Base-by-base conservation (phyloP, 2,329 filamentous ascomycete genomes). In the Fusarium equiseti region DNA sequence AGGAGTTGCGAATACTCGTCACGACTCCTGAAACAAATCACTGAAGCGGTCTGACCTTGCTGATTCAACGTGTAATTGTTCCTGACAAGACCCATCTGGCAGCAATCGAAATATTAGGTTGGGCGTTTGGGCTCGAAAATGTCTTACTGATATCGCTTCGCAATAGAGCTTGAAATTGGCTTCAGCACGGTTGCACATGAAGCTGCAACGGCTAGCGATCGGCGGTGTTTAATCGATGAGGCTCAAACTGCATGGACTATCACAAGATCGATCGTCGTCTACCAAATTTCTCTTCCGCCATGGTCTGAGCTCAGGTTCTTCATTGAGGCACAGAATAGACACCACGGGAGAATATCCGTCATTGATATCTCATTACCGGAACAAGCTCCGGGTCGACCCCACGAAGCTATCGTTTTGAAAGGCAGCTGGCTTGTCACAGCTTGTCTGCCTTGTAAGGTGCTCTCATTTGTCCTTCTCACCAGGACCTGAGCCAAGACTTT, bases 171-270 rank as follows among this genome's bases (percentile, higher is more conserved):
- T 42, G 56, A 54, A 44, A 50, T 70, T 72, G 69, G 60, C 68
- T 70, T 63, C 45, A 63, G 65, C 60, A 70, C 46, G 69, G 57
- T 59, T 59, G n/a, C 50, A 51, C 22, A 38, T 45, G 49, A 65
- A 29, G 48, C 27, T 43, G 54, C 22, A 62, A 59, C 59, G 20
- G 49, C 32, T 50, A 53, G 26, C 48, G 65, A 57, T 70, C 61
- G 52, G 49, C 52, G 20, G n/a, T 16, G 24, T 46, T 63, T 26
- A 66, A 51, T 56, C 24, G 51, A 67, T 72, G 61, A 72, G 66
- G 69, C 69, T 72, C 69, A 59, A 67, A 49, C 45, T 31, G 48
- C 27, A 71, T 43, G 58, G 54, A 64, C 59, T 64, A 51, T 51
- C 49, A 35, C 66, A 63, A 70, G 69, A 66, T 66, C 56, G 56